Evolutionary conservation across 331 rosid genomes (phyloP).

Genomic region (Acacia pycnantha): DNA sequence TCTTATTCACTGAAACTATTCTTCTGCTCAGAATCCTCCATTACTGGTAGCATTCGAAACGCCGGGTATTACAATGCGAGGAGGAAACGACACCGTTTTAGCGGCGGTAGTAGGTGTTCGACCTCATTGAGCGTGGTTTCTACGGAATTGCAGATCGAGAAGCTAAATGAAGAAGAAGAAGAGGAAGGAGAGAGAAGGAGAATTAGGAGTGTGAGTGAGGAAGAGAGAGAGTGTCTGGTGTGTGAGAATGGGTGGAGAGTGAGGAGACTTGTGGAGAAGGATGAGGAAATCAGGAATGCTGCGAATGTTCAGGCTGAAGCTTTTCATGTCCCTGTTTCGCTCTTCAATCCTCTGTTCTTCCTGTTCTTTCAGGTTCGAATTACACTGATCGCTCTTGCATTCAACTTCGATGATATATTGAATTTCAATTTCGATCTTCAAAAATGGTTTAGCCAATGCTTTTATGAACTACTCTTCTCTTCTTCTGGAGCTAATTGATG

Average conservation of each 20-base stretch:
- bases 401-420: background rate
- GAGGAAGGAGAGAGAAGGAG: background rate
- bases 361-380: conserved; percentile 81
- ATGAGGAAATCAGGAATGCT: conserved; percentile 59
- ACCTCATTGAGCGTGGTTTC: conserved; percentile 27
- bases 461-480: no score
- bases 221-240: conserved; percentile 43
- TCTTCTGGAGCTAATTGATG: no score
- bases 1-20: conserved; percentile 32
- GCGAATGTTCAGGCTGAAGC: conserved; percentile 78
- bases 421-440: background rate
- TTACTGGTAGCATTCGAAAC: background rate
- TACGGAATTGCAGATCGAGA: conserved; percentile 36
- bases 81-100: background rate
- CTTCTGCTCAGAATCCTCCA: conserved; percentile 20
- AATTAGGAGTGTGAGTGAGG: background rate
- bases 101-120: background rate
- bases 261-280: conserved; percentile 51
- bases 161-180: background rate
- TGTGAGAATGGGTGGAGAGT: conserved; percentile 75
- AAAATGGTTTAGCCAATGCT: background rate
- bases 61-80: background rate
- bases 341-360: conserved; percentile 69
- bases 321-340: conserved; percentile 61
- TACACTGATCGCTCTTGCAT: background rate